Evolutionary conservation across 345 rosid species (phyloP), one percentile per base, ranked within the genome.

Genomic region (Reutealis trisperma): DNA sequence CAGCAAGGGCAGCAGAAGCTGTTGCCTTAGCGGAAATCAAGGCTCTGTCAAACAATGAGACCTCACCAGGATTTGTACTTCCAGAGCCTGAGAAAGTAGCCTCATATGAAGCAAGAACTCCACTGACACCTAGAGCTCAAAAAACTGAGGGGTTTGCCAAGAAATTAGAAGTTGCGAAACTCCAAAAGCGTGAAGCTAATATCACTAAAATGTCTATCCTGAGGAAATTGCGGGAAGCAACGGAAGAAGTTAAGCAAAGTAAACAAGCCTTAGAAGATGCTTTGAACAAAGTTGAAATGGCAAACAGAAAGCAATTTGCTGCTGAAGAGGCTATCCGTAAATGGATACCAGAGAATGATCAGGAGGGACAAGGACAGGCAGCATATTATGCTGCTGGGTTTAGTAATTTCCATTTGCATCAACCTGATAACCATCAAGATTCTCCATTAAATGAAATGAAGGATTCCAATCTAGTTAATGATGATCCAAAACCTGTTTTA

Each of bases 1-100:
- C 99, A 75, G 99, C 99, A 18, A 87, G 83, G 77, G 99, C 99
- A 44, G 92, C 97, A 2, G 98, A 96, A 87, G 96, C 94, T 34
- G 90, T 96, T 30, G 99, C 99, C 6, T 62, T 93, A 8, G 90
- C 90, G 6, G 98, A 92, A 75, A 88, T 92, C 62, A 82, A 87
- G 68, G 85, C 83, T 72, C 69, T 93, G 45, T 91, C 96, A 19
- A 63, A 78, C 32, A 72, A 80, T 44, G 89, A 87, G 19, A 83
- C 72, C 22, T 78, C 79, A 11, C 58, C 88, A 1, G 90, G 90
- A 8, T 86, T 82, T 81, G 76, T 77, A 73, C 80, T 91, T 51
- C 93, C 97, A 0, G 93, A 90, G 81, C 97, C 94, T 13, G 88
- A 82, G 62, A 80, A 71, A 63, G 54, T 67, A 3, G 32, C 70